A percentile compares a stretch with the other conserved stretches of the same genome.
Evolutionary conservation across 2,329 filamentous ascomycete genomes (phyloP).

Genomic region (Talaromyces albobiverticillius): DNA sequence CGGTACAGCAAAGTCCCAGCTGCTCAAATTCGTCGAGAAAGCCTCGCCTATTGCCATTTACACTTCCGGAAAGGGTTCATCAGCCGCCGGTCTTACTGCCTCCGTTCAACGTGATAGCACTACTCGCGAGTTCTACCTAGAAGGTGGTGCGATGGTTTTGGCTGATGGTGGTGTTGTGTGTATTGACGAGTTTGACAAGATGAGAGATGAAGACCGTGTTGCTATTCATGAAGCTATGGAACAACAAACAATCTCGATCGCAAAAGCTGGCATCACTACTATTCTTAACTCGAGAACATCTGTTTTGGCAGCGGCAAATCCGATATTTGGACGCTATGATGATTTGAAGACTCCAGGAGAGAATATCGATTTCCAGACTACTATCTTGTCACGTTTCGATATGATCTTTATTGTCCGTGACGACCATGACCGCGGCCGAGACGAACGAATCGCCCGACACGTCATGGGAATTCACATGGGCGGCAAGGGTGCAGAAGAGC

Average conservation of each 20-base stretch:
- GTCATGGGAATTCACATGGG: slow-evolving; percentile 98
- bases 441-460: slow-evolving; percentile 92
- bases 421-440: slow-evolving; percentile 83
- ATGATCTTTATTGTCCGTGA: slow-evolving; percentile 99
- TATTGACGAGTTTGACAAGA: slow-evolving; percentile 99
- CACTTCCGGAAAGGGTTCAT: slow-evolving; percentile 97
- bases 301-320: slow-evolving; percentile 92
- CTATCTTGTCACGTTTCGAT: slow-evolving; percentile 95
- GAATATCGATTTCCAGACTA: slow-evolving; percentile 99
- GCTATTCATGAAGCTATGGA: slow-evolving; percentile 99
- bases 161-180: slow-evolving; percentile 96
- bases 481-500: slow-evolving; percentile 75
- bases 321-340: slow-evolving; percentile 96
- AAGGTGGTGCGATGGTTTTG: slow-evolving; percentile 97
- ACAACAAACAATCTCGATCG: slow-evolving; percentile 98
- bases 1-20: slow-evolving; percentile 95
- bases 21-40: slow-evolving; percentile 96
- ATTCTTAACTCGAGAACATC: slow-evolving; percentile 95
- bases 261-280: slow-evolving; percentile 96
- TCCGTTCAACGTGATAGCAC: slow-evolving; percentile 91
- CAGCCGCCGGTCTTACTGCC: slow-evolving; percentile 92
- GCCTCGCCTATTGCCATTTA: slow-evolving; percentile 96
- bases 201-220: slow-evolving; percentile 96
- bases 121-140: slow-evolving; percentile 94
- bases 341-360: slow-evolving; percentile 96